Base-by-base conservation (phyloP, 371 early-diverging fungal genomes). In the Phascolomyces articulosus region DNA sequence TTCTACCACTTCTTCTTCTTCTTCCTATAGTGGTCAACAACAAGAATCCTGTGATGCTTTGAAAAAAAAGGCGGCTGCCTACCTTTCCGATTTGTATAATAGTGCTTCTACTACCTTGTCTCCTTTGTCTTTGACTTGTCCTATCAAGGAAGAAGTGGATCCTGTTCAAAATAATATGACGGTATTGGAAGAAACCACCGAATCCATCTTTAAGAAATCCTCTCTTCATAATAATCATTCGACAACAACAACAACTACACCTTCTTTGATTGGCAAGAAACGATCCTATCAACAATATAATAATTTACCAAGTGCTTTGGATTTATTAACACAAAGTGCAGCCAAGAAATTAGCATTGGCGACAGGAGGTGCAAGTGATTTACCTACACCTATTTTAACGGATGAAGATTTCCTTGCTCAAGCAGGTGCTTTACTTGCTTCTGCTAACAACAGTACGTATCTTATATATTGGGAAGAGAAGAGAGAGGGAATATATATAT, bases 401-500 rank as follows among this genome's bases (percentile, higher is more conserved):
- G 77, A 82, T 60, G 82, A 82, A 59, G 79, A 79, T 58, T 79
- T 82, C 60, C 71, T 82, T 57, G 82, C 79, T 26, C 82, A 82
- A 64, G 82, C 82, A 13, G 79, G 77, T 28, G 82, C 78, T 27
- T 59, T 82, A 24, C 69, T 82, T 49, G 82, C 82, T 26, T 71
- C 75, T 48, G 66, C 80, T 55, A 71, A 75, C 53, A 62, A 65
- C 26, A 75, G 71, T 73, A 73, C 47, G 60, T 66, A 21, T 54
- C 48, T 31, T 44, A n/a, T 44, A 13, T 38, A 38, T 38, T 38
- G 6, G 38, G n/a, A n/a, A n/a, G n/a, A n/a, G n/a, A n/a, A n/a
- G n/a, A n/a, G n/a, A n/a, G n/a, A n/a, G n/a, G n/a, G n/a, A n/a
- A n/a, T 38, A 38, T 38, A 13, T 38, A 13, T 38, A 38, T 38